A percentile compares a stretch with the other conserved stretches of the same genome.
Conservation (phyloP, 352 stramenopile species). For the Phytophthora cactorum region DNA sequence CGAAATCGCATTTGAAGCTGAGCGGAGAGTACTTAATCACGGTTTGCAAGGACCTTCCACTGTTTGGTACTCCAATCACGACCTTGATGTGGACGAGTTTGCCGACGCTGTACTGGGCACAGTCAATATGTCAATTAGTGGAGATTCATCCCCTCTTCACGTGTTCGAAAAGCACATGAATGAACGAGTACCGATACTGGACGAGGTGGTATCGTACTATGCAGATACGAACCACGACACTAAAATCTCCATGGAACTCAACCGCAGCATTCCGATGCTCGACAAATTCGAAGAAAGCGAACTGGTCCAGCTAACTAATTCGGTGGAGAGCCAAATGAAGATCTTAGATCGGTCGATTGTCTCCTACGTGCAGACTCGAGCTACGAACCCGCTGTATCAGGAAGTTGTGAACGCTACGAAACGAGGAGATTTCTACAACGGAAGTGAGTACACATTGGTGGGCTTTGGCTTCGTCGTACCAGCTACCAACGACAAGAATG, state of each 20-base stretch:
- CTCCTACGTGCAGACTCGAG: conserved; percentile 40
- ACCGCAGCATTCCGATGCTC: conserved; percentile 31
- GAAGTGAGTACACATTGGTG: conserved; percentile 58
- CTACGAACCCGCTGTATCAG: conserved; percentile 39
- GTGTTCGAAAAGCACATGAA: conserved; percentile 49
- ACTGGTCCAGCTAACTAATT: conserved; percentile 38
- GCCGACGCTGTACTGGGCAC: conserved; percentile 58
- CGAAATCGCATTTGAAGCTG: conserved; percentile 49
- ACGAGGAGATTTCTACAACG: conserved; percentile 49
- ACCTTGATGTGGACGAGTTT: conserved; percentile 61
- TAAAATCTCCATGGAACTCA: conserved; percentile 32
- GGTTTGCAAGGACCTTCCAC: conserved; percentile 66
- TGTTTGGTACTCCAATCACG: conserved; percentile 60
- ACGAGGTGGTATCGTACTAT: conserved; percentile 52
- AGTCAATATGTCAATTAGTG: conserved; percentile 40
- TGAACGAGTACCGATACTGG: conserved; percentile 30
- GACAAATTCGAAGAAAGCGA: conserved; percentile 45
- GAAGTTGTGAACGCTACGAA: conserved; percentile 44
- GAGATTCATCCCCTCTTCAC: conserved; percentile 23
- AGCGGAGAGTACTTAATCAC: conserved; percentile 41
- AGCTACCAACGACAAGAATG: conserved; percentile 61
- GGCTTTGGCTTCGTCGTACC: conserved; percentile 64
- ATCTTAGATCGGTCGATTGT: conserved; percentile 36
- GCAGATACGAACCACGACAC: conserved; percentile 39
- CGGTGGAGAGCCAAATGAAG: conserved; percentile 30